phyloP scores from a whole-genome alignment of 495 filamentous ascomycete genomes.

The Letharia columbiana region DNA sequence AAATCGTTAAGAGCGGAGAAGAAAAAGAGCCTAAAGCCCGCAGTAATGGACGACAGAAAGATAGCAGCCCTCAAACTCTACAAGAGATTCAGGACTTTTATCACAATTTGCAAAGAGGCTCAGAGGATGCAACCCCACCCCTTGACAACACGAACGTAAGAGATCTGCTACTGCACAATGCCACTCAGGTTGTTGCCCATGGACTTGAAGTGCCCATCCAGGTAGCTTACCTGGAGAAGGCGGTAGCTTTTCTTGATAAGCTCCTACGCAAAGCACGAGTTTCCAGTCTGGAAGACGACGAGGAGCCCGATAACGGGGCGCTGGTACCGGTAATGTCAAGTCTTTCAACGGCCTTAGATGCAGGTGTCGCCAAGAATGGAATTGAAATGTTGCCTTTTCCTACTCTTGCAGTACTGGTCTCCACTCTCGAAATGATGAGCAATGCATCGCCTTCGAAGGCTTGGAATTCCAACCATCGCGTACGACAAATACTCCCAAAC shows the following conservation, averaged over 20 bases:
- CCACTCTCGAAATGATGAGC: slow-evolving; percentile 43
- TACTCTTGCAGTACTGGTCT: slow-evolving; percentile 45
- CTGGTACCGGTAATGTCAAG: slow-evolving; percentile 7
- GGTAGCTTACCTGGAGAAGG: slow-evolving; percentile 17
- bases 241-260: slow-evolving; percentile 19
- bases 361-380: not conserved
- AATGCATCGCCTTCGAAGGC: slow-evolving; percentile 2
- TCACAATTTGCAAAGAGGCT: not conserved
- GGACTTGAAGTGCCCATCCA: slow-evolving; percentile 30
- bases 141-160: slow-evolving; percentile 49
- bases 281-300: slow-evolving; percentile 1
- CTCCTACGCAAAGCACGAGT: slow-evolving; percentile 9
- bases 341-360: slow-evolving; percentile 12
- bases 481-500: slow-evolving; percentile 26
- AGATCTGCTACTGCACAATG: slow-evolving; percentile 54
- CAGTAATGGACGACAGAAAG: not conserved
- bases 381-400: slow-evolving; percentile 6
- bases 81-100: slow-evolving; percentile 13
- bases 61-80: not conserved
- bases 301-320: not conserved
- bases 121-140: slow-evolving; percentile 34
- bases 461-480: slow-evolving; percentile 20
- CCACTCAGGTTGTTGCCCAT: slow-evolving; percentile 44
- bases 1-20: slow-evolving; percentile 43
- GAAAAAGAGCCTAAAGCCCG: not conserved